Evolutionary conservation across 148 eudicot genomes (phyloP).

Genomic region (Cornus kousa): DNA sequence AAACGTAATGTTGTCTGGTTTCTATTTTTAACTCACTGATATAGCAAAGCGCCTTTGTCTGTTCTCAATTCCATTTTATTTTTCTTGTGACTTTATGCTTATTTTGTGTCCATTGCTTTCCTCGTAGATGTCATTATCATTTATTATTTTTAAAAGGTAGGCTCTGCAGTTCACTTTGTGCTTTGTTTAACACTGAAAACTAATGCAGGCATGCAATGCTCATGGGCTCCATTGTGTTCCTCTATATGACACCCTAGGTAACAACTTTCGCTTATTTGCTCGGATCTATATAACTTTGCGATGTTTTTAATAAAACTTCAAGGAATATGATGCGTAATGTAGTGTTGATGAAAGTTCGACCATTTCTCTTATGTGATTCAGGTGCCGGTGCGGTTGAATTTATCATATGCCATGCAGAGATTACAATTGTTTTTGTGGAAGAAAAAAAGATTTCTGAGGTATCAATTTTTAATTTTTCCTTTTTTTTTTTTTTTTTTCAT

Average conservation of each 20-base stretch:
- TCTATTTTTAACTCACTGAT: background rate
- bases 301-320: background rate
- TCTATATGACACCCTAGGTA: conserved; percentile 91
- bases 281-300: conserved; percentile 1
- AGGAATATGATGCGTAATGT: background rate
- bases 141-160: background rate
- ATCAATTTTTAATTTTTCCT: background rate
- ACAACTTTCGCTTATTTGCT: conserved; percentile 10
- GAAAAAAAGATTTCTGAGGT: conserved; percentile 97
- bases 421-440: conserved; percentile 83
- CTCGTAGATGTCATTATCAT: background rate
- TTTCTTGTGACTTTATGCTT: background rate
- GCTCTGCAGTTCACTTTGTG: conserved; percentile 5
- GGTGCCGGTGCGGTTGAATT: conserved; percentile 98
- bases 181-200: conserved; percentile 7
- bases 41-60: background rate
- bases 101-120: background rate
- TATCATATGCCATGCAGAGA: conserved; percentile 85
- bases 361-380: conserved; percentile 26
- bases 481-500: background rate
- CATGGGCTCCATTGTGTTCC: conserved; percentile 95
- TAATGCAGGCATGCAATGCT: conserved; percentile 96
- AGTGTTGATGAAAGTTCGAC: conserved; percentile 10
- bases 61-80: background rate
- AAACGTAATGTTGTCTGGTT: background rate